Conservation (phyloP, 805 yeast species). For the Candida silvatica region DNA sequence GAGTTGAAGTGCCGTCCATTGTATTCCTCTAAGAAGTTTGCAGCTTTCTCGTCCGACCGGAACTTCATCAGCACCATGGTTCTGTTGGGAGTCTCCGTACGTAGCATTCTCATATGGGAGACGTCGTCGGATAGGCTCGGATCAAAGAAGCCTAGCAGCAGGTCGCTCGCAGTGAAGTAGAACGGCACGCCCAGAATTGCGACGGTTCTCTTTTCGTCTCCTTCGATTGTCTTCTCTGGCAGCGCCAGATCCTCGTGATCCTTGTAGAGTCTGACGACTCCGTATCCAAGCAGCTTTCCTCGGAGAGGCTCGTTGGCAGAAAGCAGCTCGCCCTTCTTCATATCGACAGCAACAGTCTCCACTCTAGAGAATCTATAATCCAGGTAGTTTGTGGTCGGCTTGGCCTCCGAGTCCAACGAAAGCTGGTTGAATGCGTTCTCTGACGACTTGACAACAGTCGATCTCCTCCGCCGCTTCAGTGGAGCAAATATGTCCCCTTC, state of each 20-base stretch:
- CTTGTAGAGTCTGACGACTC: conserved; percentile 60
- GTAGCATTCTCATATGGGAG: conserved; percentile 65
- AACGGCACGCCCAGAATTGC: conserved; percentile 83
- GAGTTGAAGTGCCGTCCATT: conserved; percentile 75
- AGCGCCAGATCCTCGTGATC: conserved; percentile 30
- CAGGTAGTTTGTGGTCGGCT: too few relatives aligned
- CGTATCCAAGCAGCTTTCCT: conserved; percentile 64
- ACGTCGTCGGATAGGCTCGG: conserved; percentile 43
- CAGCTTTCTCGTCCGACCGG: conserved; percentile 43
- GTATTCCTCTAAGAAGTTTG: conserved; percentile 53
- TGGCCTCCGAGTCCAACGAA: too few relatives aligned
- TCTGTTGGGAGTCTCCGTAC: conserved; percentile 57
- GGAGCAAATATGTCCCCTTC: conserved; percentile 13
- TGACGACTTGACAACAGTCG: too few relatives aligned
- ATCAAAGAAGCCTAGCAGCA: conserved; percentile 68
- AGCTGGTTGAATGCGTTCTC: too few relatives aligned
- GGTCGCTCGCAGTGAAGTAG: conserved; percentile 77
- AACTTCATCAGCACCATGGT: conserved; percentile 77
- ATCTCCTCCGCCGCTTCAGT: conserved; percentile 6
- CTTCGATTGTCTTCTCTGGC: conserved; percentile 8
- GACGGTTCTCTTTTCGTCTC: conserved; percentile 52
- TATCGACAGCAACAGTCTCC: conserved; percentile 24
- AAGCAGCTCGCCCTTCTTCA: conserved; percentile 9
- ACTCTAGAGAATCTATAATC: conserved; percentile 29
- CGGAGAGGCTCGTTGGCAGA: conserved; percentile 33